phyloP scores from a whole-genome alignment of 805 yeast species.

The Lachancea waltii region DNA sequence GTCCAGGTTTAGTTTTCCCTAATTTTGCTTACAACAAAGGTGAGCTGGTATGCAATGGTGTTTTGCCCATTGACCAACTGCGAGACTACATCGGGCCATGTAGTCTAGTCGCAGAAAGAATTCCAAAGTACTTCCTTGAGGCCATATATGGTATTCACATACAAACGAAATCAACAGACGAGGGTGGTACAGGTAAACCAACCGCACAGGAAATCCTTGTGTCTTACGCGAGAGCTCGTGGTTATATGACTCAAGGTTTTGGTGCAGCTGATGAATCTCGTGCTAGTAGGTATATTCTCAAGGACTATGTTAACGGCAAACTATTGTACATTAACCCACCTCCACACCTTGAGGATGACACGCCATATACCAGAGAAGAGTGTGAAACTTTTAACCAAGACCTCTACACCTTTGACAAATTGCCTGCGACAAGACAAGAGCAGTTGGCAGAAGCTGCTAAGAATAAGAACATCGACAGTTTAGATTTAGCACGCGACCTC shows the following conservation, averaged over 20 bases:
- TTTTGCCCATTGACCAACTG: constrained; percentile 94
- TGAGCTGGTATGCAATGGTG: constrained; percentile 96
- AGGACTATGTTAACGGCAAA: constrained; percentile 93
- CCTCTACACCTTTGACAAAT: constrained; percentile 55
- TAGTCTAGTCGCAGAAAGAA: constrained; percentile 75
- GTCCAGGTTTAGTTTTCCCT: constrained; percentile 99
- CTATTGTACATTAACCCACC: constrained; percentile 83
- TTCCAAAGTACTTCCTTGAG: constrained; percentile 84
- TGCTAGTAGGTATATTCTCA: constrained; percentile 85
- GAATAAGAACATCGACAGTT: constrained; percentile 47
- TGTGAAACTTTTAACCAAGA: constrained; percentile 64
- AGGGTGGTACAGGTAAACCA: constrained; percentile 86
- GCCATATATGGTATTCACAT: constrained; percentile 91
- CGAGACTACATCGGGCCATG: constrained; percentile 89
- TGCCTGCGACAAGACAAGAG: constrained; percentile 66
- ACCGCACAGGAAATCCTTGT: constrained; percentile 82
- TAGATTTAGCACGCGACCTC: constrained; percentile 66
- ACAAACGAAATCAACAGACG: constrained; percentile 64
- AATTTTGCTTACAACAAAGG: constrained; percentile 95
- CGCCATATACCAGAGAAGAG: constrained; percentile 46
- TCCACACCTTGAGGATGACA: constrained; percentile 57
- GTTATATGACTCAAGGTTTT: constrained; percentile 94
- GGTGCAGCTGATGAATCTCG: constrained; percentile 96
- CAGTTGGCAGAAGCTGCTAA: constrained; percentile 64
- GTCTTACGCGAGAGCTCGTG: constrained; percentile 94